Base-by-base conservation (phyloP, 331 rosid genomes). In the Stylosanthes scabra region DNA sequence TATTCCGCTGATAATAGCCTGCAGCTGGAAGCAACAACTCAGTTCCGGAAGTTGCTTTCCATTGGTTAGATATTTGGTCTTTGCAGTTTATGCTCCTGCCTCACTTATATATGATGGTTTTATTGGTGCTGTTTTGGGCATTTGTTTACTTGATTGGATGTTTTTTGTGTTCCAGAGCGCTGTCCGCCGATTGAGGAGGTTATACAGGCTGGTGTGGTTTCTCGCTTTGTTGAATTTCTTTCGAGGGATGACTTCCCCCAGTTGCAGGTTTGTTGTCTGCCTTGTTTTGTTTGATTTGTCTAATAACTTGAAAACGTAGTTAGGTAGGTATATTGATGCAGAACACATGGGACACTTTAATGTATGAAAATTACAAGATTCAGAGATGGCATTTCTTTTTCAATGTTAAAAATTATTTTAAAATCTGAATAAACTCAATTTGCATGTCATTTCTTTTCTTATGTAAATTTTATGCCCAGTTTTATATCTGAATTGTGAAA, bases 141-240 rank as follows among this genome's bases (percentile, higher is more conserved):
- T 9, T 16, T 12, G 15, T n/a, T 9, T 15, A 15, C 12, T 34
- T 46, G 47, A 10, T 45, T 5, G 41, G 50, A 40, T 63, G 39
- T 44, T 47, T 51, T 66, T 1, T 50, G 39, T 71, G 12, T 49
- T 29, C 45, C 74, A 91, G 93, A 89, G 76, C 89, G 91, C 37
- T 74, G 93, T 70, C 97, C 97, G 11, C 97, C 97, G 1, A 91
- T 93, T 47, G 96, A 89, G 80, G 96, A 93, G 85, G 97, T 93
- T 50, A 93, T 93, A 68, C 94, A 91, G 76, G 77, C 96, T 8
- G 96, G 98, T 44, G 97, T 93, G 16, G 90, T 93, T 62, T 94
- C 98, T 31, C 96, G 97, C 12, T 88, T 93, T 82, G 91, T 93
- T 64, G 96, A 89, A 66, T 91, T 93, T 81, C 81, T 93, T 20